Percentiles rank a stretch among this genome's conserved stretches.
Evolutionary conservation across 768 basidiomycete genomes (phyloP).

Genomic region (Pleurotus cornucopiae): DNA sequence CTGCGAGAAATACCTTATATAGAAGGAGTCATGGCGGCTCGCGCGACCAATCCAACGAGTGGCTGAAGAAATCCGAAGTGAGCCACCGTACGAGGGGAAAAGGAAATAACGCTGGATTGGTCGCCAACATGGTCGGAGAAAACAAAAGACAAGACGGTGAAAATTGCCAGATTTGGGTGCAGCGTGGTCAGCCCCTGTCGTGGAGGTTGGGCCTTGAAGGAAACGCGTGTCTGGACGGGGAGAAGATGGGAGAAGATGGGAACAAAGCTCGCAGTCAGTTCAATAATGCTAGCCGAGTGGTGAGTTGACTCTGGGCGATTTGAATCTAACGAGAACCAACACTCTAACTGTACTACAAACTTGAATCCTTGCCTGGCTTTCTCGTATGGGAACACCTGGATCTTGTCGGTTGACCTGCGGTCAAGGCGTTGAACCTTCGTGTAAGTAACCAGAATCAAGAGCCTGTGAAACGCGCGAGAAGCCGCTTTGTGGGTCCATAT

Average conservation of each 20-base stretch:
- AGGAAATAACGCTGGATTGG: conserved; percentile 7
- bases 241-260: background rate
- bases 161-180: conserved; percentile 1
- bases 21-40: conserved; percentile 1
- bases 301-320: too few species aligned
- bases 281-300: too few species aligned
- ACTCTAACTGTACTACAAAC: too few species aligned
- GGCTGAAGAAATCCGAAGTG: conserved; percentile 7
- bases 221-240: background rate
- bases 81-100: conserved; percentile 7
- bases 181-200: too few species aligned
- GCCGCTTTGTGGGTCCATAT: conserved; percentile 3
- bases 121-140: conserved; percentile 5
- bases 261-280: too few species aligned
- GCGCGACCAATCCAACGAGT: background rate
- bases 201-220: background rate
- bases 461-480: too few species aligned
- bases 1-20: background rate
- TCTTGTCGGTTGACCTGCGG: too few species aligned
- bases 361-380: too few species aligned
- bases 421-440: too few species aligned
- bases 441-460: too few species aligned
- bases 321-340: too few species aligned
- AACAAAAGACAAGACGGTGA: background rate
- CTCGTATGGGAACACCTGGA: too few species aligned